Base-by-base conservation (phyloP, 2,329 filamentous ascomycete genomes). In the Anthostomella pinea region DNA sequence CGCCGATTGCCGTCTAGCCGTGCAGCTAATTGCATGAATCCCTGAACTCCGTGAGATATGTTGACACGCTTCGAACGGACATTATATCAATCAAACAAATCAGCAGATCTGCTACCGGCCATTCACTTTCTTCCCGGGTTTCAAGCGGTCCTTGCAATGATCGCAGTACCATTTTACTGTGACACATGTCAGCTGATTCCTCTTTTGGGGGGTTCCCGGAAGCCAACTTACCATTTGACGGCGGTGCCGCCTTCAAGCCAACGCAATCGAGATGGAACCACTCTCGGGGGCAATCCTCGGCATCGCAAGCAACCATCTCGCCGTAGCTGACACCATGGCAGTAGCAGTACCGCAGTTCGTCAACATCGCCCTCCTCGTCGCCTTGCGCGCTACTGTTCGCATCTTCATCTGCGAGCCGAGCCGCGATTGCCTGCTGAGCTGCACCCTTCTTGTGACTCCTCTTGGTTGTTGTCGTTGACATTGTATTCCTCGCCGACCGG, bases 211-310 rank as follows among this genome's bases (percentile, higher is more conserved):
- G 20, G 18, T 28, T 25, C 7, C 24, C 6, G 14, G 33, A 23
- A 36, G 19, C 33, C 42, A 46, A 77, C 81, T 70, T 65, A 87
- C 83, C 77, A 62, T 83, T 87, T 46, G 80, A 79, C 39, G 77
- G 81, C n/a, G 87, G 87, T 34, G 86, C 84, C 41, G 84, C 84
- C 52, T 83, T 85, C 52, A 93, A 64, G 17, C 87, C 87, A 19
- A 88, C 86, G 60, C 87, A 93, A 32, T 82, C 83, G 32, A 93
- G 65, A 69, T 90, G 86, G 67, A 90, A 91, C 86, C 86, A 90
- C 62, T 90, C 85, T 44, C 79, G 74, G 48, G 78, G 74, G 63
- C 86, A 90, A 31, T 78, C 76, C 41, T 83, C 76, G 6, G 79
- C 80, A 58, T 90, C 86, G 56, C 85, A 90, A 3, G 83, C 86